These are phyloP conservation scores for Scutellaria baicalensis DNA, from an alignment of 257 asterid genomes.

Conservation along the genomic window DNA sequence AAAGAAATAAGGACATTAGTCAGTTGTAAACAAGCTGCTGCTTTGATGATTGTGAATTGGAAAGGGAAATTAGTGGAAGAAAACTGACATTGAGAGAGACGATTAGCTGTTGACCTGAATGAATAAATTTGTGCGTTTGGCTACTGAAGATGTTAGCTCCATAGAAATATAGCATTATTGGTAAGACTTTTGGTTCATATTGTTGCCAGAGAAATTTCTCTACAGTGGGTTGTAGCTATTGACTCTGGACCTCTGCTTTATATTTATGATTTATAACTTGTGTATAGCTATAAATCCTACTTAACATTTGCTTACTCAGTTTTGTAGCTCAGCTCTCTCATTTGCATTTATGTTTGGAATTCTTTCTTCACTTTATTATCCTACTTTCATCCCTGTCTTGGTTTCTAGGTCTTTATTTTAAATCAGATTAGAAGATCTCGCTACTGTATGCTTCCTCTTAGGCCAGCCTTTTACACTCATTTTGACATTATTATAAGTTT, in stretches of 20 bases:
- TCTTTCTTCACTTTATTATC: neutral
- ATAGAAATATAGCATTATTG: constrained; percentile 14
- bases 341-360: constrained; percentile 13
- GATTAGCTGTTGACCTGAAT: constrained; percentile 11
- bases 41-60: constrained; percentile 6
- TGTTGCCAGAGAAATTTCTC: constrained; percentile 2
- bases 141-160: constrained; percentile 23
- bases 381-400: neutral
- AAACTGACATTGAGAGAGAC: neutral
- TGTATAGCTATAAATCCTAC: constrained; percentile 26
- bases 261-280: constrained; percentile 9
- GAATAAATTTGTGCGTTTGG: constrained; percentile 5
- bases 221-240: constrained; percentile 16
- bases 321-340: constrained; percentile 15
- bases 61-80: neutral
- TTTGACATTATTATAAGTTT: no score
- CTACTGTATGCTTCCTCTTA: no score
- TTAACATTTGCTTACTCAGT: neutral
- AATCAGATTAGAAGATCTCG: no score
- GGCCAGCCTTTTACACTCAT: no score
- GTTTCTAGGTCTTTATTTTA: neutral
- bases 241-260: constrained; percentile 8
- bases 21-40: constrained; percentile 14
- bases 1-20: constrained; percentile 38
- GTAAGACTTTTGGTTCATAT: constrained; percentile 8